phyloP scores from a whole-genome alignment of 805 yeast species.

The Candida alai region DNA sequence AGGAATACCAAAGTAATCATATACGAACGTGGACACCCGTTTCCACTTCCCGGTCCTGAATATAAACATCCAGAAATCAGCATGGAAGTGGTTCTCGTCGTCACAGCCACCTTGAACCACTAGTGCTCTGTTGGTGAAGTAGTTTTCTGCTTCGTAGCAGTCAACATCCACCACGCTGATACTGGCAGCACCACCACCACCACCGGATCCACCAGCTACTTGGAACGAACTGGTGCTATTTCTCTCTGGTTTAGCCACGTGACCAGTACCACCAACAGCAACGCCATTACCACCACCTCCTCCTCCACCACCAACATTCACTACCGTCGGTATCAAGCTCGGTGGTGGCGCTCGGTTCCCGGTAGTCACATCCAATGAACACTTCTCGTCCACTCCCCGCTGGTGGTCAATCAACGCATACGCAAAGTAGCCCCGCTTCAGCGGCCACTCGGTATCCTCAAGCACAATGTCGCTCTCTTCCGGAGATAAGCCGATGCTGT shows the following conservation, averaged over 20 bases:
- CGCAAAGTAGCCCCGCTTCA: slow-evolving; percentile 40
- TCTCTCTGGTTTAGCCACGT: too few relatives aligned
- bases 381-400: slow-evolving; percentile 14
- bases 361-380: slow-evolving; percentile 13
- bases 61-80: slow-evolving; percentile 30
- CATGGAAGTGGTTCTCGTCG: slow-evolving; percentile 23
- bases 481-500: slow-evolving; percentile 11
- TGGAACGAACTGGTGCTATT: slow-evolving; percentile 1
- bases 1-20: slow-evolving; percentile 29
- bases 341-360: neutral
- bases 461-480: slow-evolving; percentile 6
- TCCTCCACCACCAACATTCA: neutral
- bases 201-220: neutral
- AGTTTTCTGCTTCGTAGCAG: slow-evolving; percentile 12
- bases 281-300: neutral
- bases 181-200: slow-evolving; percentile 1
- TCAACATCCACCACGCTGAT: neutral
- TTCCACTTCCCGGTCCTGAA: slow-evolving; percentile 35
- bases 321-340: neutral
- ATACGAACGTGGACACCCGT: slow-evolving; percentile 28
- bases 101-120: slow-evolving; percentile 41
- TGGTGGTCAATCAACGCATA: slow-evolving; percentile 24
- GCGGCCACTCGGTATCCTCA: slow-evolving; percentile 21
- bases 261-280: neutral
- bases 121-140: slow-evolving; percentile 26